These are phyloP conservation scores for Russula sp. DNA, from an alignment of 768 basidiomycete species.

Conservation along the genomic window DNA sequence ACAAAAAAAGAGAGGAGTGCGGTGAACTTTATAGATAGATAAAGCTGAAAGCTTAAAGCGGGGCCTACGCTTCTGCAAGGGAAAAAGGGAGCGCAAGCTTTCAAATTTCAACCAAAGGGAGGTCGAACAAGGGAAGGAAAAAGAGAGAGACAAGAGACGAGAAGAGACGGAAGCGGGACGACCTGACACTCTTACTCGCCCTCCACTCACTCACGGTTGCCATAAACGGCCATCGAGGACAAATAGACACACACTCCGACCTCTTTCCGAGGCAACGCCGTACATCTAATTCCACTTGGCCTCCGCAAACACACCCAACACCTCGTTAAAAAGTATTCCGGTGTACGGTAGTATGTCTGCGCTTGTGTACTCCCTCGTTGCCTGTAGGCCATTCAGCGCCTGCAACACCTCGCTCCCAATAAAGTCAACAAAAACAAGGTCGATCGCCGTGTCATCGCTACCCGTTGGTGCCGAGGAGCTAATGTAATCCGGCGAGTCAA, in stretches of 20 bases:
- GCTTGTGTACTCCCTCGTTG: conserved; percentile 38
- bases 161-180: no score
- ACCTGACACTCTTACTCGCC: no score
- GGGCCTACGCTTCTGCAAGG: conserved; percentile 13
- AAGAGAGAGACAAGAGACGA: background rate
- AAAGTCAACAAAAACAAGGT: conserved; percentile 68
- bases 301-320: conserved; percentile 51
- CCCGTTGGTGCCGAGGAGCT: conserved; percentile 47
- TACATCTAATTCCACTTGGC: conserved; percentile 23
- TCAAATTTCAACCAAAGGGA: background rate
- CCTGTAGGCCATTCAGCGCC: conserved; percentile 42
- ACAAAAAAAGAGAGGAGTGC: conserved; percentile 33
- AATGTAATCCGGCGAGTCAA: conserved; percentile 49
- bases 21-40: conserved; percentile 33
- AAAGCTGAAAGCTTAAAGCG: conserved; percentile 20
- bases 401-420: conserved; percentile 44
- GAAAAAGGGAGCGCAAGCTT: conserved; percentile 16
- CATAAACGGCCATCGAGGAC: background rate
- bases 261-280: background rate
- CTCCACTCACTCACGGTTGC: background rate
- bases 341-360: conserved; percentile 52
- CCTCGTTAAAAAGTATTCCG: conserved; percentile 40
- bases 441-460: conserved; percentile 44
- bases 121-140: background rate
- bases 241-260: background rate